A percentile compares a stretch with the other conserved stretches of the same genome.
Conservation (phyloP, 208 protist species). For the Spongospora subterranea region DNA sequence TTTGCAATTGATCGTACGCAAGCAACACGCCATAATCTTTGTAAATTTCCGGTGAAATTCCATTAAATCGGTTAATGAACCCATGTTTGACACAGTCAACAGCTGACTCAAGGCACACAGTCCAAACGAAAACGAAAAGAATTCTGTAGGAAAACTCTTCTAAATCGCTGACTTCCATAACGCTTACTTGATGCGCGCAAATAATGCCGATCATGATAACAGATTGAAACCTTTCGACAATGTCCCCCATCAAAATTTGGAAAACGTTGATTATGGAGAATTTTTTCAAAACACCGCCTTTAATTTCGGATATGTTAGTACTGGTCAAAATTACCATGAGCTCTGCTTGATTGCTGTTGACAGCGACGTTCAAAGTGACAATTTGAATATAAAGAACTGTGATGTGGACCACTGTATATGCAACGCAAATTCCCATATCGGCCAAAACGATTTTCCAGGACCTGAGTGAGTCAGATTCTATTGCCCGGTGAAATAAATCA, state of each 20-base stretch:
- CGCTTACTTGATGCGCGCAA: background rate
- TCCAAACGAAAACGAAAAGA: background rate
- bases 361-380: slow-evolving; percentile 48
- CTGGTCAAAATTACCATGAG: slow-evolving; percentile 37
- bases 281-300: slow-evolving; percentile 52
- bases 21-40: background rate
- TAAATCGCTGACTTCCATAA: background rate
- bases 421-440: background rate
- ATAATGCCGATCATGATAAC: background rate
- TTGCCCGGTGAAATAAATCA: background rate
- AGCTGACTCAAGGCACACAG: background rate
- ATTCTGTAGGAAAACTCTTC: background rate
- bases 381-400: slow-evolving; percentile 8
- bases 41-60: slow-evolving; percentile 3
- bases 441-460: background rate
- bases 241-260: slow-evolving; percentile 33
- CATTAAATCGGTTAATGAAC: slow-evolving; percentile 54
- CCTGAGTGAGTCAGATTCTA: background rate
- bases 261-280: slow-evolving; percentile 40
- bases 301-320: slow-evolving; percentile 29
- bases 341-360: slow-evolving; percentile 33
- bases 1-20: background rate
- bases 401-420: slow-evolving; percentile 34
- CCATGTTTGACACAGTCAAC: slow-evolving; percentile 44
- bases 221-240: slow-evolving; percentile 23